Base-by-base conservation (phyloP, 805 yeast genomes). In the Teunomyces tritomae region DNA sequence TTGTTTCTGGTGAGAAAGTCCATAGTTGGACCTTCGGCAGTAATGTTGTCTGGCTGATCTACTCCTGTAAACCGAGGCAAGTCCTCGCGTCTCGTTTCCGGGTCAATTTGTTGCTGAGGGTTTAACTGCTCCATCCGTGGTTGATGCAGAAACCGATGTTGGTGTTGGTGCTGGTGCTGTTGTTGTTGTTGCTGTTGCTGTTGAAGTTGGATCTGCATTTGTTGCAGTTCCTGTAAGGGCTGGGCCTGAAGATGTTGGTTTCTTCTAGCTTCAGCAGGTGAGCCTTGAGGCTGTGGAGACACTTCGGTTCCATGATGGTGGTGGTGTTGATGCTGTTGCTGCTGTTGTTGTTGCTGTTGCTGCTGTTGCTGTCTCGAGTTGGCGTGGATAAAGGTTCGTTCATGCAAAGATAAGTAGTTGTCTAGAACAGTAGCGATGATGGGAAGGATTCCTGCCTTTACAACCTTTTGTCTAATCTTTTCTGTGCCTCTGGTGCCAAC, bases 401-500 rank as follows among this genome's bases (percentile, higher is more conserved):
- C 77, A 52, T 72, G 72, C 10, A 73, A 54, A 7, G 69, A 64
- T 43, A 89, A 70, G 64, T 86, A 92, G 66, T 92, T 91, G 65
- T 94, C 98, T 54, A 92, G 74, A 2, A 94, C 86, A 0, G 99
- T 91, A 46, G 97, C 94, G 36, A 92, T 79, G 3, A 92, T 82
- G 1, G 97, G 97, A 34, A 94, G 78, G 51, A 90, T 83, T 4
- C 97, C 98, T 1, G 97, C 96, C 52, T 87, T 84, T 8, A 90
- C 97, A 6, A 94, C 87, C 57, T 90, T 83, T 56, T 85, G 83
- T 44, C 99, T 76, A 43, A 91, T 88, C 45, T 74, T 71, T 64
- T 91, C 97, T 1, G 95, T 83, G 20, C 99, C 99, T 55, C 97
- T 77, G 1, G 97, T 90, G 10, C 97, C 97, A 14, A 92, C 83